Conservation (phyloP, 2,329 filamentous ascomycete species). For the Fonsecaea pedrosoi region DNA sequence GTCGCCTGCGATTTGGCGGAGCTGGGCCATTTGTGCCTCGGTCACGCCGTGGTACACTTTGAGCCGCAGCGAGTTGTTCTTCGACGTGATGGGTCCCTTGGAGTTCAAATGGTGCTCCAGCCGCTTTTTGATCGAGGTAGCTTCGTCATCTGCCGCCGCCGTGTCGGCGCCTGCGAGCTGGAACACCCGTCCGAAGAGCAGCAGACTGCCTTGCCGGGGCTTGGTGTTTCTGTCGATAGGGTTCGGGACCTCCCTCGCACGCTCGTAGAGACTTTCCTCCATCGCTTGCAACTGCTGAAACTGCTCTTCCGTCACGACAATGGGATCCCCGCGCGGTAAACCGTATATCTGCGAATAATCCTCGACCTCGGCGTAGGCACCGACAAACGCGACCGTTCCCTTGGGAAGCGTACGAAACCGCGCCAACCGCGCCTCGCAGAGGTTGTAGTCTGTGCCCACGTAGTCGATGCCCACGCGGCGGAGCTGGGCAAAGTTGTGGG, state of each 20-base stretch:
- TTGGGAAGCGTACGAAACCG: slow-evolving; percentile 2
- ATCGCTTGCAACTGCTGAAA: slow-evolving; percentile 5
- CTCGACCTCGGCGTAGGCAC: slow-evolving; percentile 12
- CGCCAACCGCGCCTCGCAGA: slow-evolving; percentile 6
- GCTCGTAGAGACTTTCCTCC: slow-evolving; percentile 7
- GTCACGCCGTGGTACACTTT: slow-evolving; percentile 12
- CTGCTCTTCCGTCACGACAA: slow-evolving; percentile 9
- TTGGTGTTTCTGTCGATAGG: not conserved
- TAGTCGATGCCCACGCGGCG: slow-evolving; percentile 13
- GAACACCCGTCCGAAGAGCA: slow-evolving; percentile 13
- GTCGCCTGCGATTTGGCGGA: slow-evolving; percentile 14
- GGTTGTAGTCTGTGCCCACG: slow-evolving; percentile 13
- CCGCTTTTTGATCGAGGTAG: slow-evolving; percentile 3
- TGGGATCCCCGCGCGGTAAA: slow-evolving; percentile 1
- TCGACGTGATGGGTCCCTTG: not conserved
- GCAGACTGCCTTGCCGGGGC: not conserved
- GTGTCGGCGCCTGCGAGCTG: not conserved
- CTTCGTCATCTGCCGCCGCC: slow-evolving; percentile 1
- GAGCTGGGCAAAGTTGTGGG: slow-evolving; percentile 10
- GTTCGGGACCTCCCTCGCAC: slow-evolving; percentile 3
- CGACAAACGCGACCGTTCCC: slow-evolving; percentile 8
- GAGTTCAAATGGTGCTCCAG: slow-evolving; percentile 15
- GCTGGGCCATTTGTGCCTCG: slow-evolving; percentile 9
- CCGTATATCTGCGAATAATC: slow-evolving; percentile 12
- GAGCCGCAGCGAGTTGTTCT: slow-evolving; percentile 9